Conservation (phyloP, 257 asterid genomes). For the Linderniella brevidens region DNA sequence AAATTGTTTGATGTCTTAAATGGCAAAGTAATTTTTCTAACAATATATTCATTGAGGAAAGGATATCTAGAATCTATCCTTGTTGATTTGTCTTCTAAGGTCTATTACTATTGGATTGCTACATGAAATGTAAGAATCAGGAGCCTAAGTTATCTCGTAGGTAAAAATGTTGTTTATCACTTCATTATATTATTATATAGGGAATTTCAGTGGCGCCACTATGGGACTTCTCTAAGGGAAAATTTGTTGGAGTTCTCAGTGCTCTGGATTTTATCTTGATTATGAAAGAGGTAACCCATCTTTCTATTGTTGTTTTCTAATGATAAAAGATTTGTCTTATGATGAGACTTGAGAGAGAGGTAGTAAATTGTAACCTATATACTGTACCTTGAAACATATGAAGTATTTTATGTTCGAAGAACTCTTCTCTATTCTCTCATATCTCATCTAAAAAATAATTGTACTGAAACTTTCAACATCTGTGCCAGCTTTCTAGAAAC, state of each 20-base stretch:
- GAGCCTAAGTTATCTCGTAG: neutral
- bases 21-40: too few species aligned
- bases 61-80: too few species aligned
- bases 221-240: constrained; percentile 70
- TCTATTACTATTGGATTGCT: too few species aligned
- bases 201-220: constrained; percentile 73
- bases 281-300: constrained; percentile 55
- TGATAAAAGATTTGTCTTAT: neutral
- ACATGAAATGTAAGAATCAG: too few species aligned
- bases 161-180: neutral
- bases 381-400: neutral
- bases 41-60: too few species aligned
- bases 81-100: too few species aligned
- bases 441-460: neutral
- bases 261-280: constrained; percentile 81
- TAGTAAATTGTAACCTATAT: too few species aligned
- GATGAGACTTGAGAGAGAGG: too few species aligned
- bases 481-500: constrained; percentile 46
- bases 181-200: constrained; percentile 27
- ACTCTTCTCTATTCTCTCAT: too few species aligned
- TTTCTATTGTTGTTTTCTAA: neutral
- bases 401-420: too few species aligned
- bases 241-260: constrained; percentile 78
- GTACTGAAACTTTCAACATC: constrained; percentile 4
- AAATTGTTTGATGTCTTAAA: too few species aligned